Percentiles rank a stretch among this genome's conserved stretches.
These are phyloP conservation scores for Fragilaria radians DNA, from an alignment of 108 stramenopile species.

Conservation along the genomic window DNA sequence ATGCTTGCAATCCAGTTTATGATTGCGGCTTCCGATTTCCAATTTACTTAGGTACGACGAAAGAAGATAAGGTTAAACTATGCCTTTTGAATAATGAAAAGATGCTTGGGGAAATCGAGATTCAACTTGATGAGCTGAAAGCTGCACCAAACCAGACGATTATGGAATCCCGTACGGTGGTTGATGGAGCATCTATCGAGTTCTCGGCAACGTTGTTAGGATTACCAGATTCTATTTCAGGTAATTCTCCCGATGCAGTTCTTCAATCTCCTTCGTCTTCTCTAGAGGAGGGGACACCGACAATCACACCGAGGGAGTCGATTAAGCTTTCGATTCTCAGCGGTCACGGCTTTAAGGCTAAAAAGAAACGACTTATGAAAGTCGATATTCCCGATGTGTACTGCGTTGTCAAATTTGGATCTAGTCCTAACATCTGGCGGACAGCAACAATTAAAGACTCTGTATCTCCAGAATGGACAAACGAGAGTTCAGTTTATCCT, in stretches of 20 bases:
- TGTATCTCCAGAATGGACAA: constrained; percentile 44
- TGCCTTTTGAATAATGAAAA: constrained; percentile 9
- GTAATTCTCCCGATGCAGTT: not conserved
- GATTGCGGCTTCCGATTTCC: constrained; percentile 29
- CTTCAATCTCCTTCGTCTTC: not conserved
- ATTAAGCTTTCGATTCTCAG: constrained; percentile 31
- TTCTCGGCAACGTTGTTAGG: constrained; percentile 31
- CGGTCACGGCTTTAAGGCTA: constrained; percentile 35
- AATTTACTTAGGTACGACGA: constrained; percentile 7
- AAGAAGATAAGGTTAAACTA: not conserved
- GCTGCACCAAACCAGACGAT: constrained; percentile 24
- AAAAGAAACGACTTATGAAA: constrained; percentile 19
- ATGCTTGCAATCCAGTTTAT: constrained; percentile 46
- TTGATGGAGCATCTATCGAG: constrained; percentile 29
- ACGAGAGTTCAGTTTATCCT: constrained; percentile 27
- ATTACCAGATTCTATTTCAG: not conserved
- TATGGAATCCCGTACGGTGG: constrained; percentile 27
- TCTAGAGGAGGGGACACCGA: constrained; percentile 7
- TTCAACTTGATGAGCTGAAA: constrained; percentile 19
- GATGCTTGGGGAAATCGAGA: constrained; percentile 22
- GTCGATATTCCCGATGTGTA: constrained; percentile 52
- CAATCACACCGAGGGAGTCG: not conserved
- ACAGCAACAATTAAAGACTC: constrained; percentile 39
- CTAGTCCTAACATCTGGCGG: constrained; percentile 13
- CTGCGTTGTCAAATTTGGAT: constrained; percentile 29